Evolutionary conservation across 1,139 yeast genomes (phyloP), one percentile per base, ranked within the genome.

Genomic region (Sugiyamaella pinicola): DNA sequence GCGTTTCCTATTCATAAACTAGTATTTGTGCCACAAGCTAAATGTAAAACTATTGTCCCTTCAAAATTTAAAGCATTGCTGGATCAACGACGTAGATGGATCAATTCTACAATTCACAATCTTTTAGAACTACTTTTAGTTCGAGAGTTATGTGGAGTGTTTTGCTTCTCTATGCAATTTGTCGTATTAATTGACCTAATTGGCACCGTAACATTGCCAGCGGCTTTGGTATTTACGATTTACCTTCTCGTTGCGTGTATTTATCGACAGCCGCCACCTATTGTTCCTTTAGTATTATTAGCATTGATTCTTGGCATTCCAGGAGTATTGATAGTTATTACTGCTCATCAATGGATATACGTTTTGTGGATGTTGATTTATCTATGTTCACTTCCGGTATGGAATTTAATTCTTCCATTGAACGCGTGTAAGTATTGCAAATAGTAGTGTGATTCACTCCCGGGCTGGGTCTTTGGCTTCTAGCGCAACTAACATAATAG

Each of bases 321-420:
- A 0, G 96, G 90, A 31, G 64, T 84, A 28, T 73, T 90, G 61
- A 87, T 90, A 65, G 82, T 88, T n/a, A 74, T 89, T 4, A 89
- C 96, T 0, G 89, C 89, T 7, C 83, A 95, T 8, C 81, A 85
- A 49, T 70, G 80, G 71, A 77, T 82, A 24, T 89, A 89, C 67
- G 62, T 90, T 49, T 53, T 84, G 19, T 90, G 96, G 86, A 87
- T 89, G 84, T 52, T 84, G 44, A 78, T 88, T 55, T 90, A 90
- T 65, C 69, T 90, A 42, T 1, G 82, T 28, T 93, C 96, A 0
- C 78, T 90, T 58, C 97, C 97, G 18, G 77, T 90, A 55, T 90
- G 97, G 97, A 90, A 90, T 71, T 85, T 90, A 67, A 82, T 89
- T 6, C 75, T 90, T 49, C 97, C 97, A 2, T 65, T 82, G 10